Evolutionary conservation across 2,329 filamentous ascomycete genomes (phyloP).

Genomic region (Eurotiales sp.): DNA sequence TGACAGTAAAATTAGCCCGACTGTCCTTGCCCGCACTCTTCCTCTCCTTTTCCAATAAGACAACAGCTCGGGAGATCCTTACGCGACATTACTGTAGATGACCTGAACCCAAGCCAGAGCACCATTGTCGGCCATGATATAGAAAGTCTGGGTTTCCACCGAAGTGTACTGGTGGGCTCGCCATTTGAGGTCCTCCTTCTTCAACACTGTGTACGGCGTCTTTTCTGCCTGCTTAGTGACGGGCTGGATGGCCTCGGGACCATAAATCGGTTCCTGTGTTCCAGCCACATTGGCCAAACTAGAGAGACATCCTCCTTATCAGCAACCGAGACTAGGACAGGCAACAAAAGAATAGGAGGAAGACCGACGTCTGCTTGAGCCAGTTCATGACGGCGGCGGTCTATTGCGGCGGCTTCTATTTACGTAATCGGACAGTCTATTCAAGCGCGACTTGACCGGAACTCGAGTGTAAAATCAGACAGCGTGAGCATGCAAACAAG

Average conservation of each 20-base stretch:
- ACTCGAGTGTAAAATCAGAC: too few relatives aligned
- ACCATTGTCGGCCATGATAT: conserved; percentile 76
- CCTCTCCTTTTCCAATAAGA: not conserved
- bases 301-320: conserved; percentile 14
- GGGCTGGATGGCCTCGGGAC: conserved; percentile 78
- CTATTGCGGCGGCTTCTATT: not conserved
- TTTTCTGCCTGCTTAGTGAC: conserved; percentile 76
- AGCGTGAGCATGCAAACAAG: too few relatives aligned
- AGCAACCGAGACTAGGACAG: conserved; percentile 16
- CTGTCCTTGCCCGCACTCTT: not conserved
- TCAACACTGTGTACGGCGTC: conserved; percentile 75
- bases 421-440: not conserved
- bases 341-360: not conserved
- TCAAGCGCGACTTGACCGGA: not conserved
- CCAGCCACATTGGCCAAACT: conserved; percentile 76
- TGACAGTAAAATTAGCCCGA: not conserved
- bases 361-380: conserved; percentile 80
- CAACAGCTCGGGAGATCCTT: conserved; percentile 36
- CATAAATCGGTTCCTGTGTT: conserved; percentile 95
- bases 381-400: conserved; percentile 77
- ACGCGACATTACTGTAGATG: conserved; percentile 98
- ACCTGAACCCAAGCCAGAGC: conserved; percentile 77
- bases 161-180: conserved; percentile 72
- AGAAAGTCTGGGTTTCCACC: conserved; percentile 95
- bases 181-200: conserved; percentile 79